Conservation (phyloP, 2,329 filamentous ascomycete genomes). For the Magnaporthiopsis incrustans region DNA sequence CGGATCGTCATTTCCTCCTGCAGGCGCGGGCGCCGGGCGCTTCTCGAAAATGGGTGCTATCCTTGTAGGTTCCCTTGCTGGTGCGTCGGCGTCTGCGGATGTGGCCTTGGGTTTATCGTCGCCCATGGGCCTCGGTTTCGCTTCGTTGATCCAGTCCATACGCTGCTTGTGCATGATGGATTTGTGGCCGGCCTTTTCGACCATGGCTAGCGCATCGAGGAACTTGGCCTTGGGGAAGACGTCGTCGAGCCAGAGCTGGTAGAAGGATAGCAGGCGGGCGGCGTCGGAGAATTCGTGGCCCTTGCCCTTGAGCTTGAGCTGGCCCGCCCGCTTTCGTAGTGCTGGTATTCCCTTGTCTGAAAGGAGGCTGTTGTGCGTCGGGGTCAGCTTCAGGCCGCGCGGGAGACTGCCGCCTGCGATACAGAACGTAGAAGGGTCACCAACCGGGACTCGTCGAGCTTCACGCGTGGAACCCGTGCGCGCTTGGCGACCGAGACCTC, state of each 20-base stretch:
- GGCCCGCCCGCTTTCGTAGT: slow-evolving; percentile 61
- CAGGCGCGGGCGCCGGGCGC: slow-evolving; percentile 13
- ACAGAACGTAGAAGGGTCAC: background rate
- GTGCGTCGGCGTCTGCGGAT: slow-evolving; percentile 13
- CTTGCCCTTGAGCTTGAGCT: slow-evolving; percentile 80
- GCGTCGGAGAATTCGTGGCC: slow-evolving; percentile 93
- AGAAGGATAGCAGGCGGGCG: slow-evolving; percentile 73
- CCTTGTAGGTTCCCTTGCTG: slow-evolving; percentile 13
- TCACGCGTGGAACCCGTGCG: slow-evolving; percentile 63
- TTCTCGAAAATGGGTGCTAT: slow-evolving; percentile 32
- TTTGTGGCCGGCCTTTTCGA: slow-evolving; percentile 88
- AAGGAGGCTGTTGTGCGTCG: slow-evolving; percentile 46
- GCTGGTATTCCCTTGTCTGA: slow-evolving; percentile 78
- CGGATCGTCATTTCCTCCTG: slow-evolving; percentile 21
- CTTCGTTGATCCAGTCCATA: slow-evolving; percentile 76
- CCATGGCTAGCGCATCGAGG: slow-evolving; percentile 77
- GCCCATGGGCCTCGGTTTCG: slow-evolving; percentile 40
- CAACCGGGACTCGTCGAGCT: slow-evolving; percentile 75
- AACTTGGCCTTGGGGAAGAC: slow-evolving; percentile 93
- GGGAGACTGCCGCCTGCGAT: background rate
- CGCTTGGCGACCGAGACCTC: slow-evolving; percentile 77
- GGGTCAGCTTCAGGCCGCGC: background rate
- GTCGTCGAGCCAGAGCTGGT: slow-evolving; percentile 95
- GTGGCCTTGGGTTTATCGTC: slow-evolving; percentile 24
- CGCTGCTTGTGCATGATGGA: slow-evolving; percentile 68